Conservation (phyloP, 495 filamentous ascomycete genomes). For the Diplogelasinospora grovesii region DNA sequence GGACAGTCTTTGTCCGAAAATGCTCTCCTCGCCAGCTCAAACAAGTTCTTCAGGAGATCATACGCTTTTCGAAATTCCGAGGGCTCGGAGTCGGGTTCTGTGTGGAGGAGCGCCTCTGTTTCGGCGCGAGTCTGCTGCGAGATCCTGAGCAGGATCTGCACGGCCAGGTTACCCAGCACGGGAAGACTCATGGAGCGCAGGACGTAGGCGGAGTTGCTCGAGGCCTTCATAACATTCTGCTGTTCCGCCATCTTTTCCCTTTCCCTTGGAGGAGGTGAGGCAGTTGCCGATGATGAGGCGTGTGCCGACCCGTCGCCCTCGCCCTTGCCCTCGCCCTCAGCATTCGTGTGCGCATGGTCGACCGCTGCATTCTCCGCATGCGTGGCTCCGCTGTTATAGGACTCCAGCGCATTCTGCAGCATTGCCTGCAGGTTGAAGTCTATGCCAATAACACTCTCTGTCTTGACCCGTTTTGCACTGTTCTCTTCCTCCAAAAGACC, state of each 20-base stretch:
- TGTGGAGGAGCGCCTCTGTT: conserved; percentile 67
- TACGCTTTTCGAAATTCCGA: conserved; percentile 76
- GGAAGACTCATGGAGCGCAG: conserved; percentile 35
- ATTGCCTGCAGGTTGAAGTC: conserved; percentile 19
- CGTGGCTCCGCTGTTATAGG: too few relatives aligned
- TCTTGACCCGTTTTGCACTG: conserved; percentile 30
- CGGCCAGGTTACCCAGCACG: conserved; percentile 36
- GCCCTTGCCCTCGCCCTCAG: neutral
- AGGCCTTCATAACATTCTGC: conserved; percentile 25
- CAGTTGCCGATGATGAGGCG: conserved; percentile 5
- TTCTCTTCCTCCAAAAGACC: conserved; percentile 18
- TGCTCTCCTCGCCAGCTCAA: conserved; percentile 72
- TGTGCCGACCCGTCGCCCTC: neutral
- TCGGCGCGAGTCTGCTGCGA: conserved; percentile 46
- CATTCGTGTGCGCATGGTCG: neutral
- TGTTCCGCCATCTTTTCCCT: conserved; percentile 16
- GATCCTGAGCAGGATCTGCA: conserved; percentile 38
- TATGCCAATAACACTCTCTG: conserved; percentile 10
- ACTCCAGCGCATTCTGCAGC: conserved; percentile 20
- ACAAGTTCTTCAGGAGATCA: conserved; percentile 67
- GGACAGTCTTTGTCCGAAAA: conserved; percentile 65
- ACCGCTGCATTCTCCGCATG: too few relatives aligned
- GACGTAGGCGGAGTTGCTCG: conserved; percentile 23
- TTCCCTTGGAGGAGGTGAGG: conserved; percentile 11
- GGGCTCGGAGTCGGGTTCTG: conserved; percentile 52